These are phyloP conservation scores for Agrocybe chaxingu DNA, from an alignment of 768 basidiomycete genomes.

Conservation along the genomic window DNA sequence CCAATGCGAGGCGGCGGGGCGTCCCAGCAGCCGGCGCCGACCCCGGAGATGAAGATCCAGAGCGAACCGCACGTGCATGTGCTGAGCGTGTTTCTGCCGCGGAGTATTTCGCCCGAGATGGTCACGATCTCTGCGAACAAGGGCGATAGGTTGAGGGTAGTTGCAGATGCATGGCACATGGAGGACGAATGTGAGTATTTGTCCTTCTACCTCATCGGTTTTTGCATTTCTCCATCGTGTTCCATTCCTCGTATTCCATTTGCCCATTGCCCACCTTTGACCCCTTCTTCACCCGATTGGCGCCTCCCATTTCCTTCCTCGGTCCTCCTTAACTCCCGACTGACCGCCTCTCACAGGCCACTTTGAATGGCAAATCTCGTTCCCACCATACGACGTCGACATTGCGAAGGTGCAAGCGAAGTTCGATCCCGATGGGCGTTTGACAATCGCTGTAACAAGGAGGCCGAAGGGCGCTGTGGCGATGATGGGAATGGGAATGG, in stretches of 20 bases:
- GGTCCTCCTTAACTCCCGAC: background rate
- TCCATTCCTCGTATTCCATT: background rate
- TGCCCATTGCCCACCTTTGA: background rate
- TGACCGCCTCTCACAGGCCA: constrained; percentile 37
- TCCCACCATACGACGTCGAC: constrained; percentile 52
- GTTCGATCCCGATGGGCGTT: constrained; percentile 41
- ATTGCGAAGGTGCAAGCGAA: constrained; percentile 50
- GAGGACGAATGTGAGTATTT: constrained; percentile 52
- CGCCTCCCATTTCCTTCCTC: background rate
- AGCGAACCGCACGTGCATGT: constrained; percentile 38
- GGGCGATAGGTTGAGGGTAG: constrained; percentile 52
- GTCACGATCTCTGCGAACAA: constrained; percentile 60
- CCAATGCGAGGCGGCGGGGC: no score
- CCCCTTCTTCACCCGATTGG: background rate
- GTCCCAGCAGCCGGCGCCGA: constrained; percentile 10
- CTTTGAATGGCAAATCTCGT: constrained; percentile 59
- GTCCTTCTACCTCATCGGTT: background rate
- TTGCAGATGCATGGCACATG: constrained; percentile 63
- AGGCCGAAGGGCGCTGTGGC: background rate
- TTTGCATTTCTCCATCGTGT: constrained; percentile 1
- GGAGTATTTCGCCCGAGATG: constrained; percentile 53
- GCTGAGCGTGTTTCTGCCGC: constrained; percentile 47
- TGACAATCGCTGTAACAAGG: constrained; percentile 43
- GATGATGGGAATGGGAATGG: no score
- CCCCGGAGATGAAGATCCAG: constrained; percentile 44